Conservation (phyloP, 495 filamentous ascomycete genomes). For the Aspergillus mulundensis region DNA sequence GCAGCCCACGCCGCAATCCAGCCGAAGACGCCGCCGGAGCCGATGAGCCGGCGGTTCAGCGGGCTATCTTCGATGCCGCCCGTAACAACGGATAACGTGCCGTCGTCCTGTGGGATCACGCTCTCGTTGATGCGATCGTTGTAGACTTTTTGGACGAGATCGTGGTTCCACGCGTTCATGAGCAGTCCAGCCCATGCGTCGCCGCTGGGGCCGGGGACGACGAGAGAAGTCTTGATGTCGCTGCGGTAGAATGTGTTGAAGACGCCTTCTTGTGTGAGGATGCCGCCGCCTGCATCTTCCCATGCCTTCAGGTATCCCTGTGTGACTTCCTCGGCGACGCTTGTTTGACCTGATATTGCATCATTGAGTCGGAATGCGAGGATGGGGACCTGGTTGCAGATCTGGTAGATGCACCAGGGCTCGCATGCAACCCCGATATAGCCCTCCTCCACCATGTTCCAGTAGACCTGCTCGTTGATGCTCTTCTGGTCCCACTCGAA, state of each 20-base stretch:
- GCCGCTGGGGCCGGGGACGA: neutral
- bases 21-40: neutral
- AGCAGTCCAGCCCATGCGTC: neutral
- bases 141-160: neutral
- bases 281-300: neutral
- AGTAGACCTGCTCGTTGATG: neutral
- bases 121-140: neutral
- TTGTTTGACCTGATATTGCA: neutral
- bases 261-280: neutral
- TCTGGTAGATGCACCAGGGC: slow-evolving; percentile 6
- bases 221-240: neutral
- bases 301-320: slow-evolving; percentile 1
- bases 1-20: slow-evolving; percentile 1
- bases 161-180: slow-evolving; percentile 8
- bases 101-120: neutral
- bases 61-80: neutral
- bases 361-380: slow-evolving; percentile 7
- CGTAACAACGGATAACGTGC: neutral
- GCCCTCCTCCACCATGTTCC: neutral
- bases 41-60: neutral
- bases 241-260: slow-evolving; percentile 5
- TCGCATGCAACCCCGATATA: slow-evolving; percentile 3
- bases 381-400: slow-evolving; percentile 9
- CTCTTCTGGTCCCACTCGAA: neutral
- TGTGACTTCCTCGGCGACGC: neutral